Conservation (phyloP, 257 asterid species). For the Schizonepeta tenuifolia region DNA sequence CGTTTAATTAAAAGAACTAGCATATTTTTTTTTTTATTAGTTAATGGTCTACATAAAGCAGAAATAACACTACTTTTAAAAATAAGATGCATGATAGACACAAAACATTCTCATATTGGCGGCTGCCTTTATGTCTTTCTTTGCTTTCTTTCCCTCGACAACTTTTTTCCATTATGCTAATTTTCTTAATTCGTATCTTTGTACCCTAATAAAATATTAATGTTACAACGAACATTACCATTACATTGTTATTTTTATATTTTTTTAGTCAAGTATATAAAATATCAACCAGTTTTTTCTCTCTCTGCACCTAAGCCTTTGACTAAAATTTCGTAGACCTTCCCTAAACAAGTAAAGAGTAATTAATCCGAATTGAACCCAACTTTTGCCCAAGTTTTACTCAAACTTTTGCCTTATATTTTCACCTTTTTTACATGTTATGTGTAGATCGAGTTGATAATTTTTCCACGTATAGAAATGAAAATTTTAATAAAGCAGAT, state of each 20-base stretch:
- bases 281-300: background rate
- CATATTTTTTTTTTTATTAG: background rate
- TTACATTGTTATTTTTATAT: background rate
- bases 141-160: background rate
- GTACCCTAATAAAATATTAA: background rate
- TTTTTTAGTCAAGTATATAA: background rate
- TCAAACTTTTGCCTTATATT: too few species aligned
- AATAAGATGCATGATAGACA: background rate
- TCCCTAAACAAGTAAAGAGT: too few species aligned
- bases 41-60: conserved; percentile 8
- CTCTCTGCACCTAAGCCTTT: background rate
- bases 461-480: too few species aligned
- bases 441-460: too few species aligned
- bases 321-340: background rate
- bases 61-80: conserved; percentile 6
- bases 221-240: background rate
- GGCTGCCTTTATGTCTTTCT: conserved; percentile 22
- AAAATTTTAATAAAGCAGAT: too few species aligned
- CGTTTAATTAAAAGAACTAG: too few species aligned
- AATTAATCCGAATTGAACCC: too few species aligned
- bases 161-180: background rate
- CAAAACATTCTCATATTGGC: conserved; percentile 28
- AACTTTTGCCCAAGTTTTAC: too few species aligned
- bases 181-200: background rate
- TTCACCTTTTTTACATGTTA: too few species aligned